phyloP scores from a whole-genome alignment of 208 protist species.

The Porcisia deanei region DNA sequence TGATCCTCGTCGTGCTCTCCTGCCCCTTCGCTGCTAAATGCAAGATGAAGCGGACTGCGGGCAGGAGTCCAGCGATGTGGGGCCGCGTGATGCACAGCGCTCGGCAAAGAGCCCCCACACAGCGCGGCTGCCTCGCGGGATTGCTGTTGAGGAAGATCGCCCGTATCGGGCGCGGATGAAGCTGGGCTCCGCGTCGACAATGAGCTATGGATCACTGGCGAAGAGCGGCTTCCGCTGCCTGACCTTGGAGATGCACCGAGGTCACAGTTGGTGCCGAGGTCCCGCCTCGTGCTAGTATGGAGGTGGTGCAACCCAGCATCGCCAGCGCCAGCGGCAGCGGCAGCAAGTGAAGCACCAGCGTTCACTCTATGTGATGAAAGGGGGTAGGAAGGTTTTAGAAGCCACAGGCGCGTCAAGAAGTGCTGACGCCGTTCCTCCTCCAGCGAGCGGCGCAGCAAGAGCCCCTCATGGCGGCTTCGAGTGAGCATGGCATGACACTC shows the following conservation, averaged over 20 bases:
- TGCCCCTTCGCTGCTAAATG: not conserved
- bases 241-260: too few species aligned
- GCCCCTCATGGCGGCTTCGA: conserved; percentile 29
- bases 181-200: conserved; percentile 11
- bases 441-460: conserved; percentile 24
- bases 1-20: not conserved
- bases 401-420: conserved; percentile 40
- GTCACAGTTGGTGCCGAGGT: not conserved
- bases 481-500: conserved; percentile 37
- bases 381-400: conserved; percentile 24
- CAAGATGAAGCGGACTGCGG: not conserved
- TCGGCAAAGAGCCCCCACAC: not conserved
- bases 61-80: conserved; percentile 17
- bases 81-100: not conserved
- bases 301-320: not conserved
- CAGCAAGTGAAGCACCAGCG: not conserved
- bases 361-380: not conserved
- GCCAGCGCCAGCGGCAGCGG: not conserved
- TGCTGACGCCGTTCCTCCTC: conserved; percentile 43
- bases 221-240: not conserved
- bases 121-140: not conserved
- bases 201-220: conserved; percentile 1
- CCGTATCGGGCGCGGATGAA: not conserved
- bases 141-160: not conserved
- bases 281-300: not conserved